phyloP scores from a whole-genome alignment of 2,329 filamentous ascomycete species.

The Penicillium janthinellum region DNA sequence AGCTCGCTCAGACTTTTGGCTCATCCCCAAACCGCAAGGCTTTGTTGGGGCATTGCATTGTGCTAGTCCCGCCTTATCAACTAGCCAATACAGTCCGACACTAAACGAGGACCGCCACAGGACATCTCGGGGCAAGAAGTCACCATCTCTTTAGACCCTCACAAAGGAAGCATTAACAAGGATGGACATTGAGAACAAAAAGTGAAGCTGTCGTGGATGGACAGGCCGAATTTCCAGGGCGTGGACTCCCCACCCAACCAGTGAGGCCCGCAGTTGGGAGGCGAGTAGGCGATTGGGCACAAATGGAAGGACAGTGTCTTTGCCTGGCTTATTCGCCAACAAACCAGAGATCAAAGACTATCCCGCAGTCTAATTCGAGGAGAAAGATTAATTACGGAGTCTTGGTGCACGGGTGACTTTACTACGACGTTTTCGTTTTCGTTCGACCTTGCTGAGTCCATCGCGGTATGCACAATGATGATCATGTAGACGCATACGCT shows the following conservation, averaged over 20 bases:
- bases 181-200: background rate
- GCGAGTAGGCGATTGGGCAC: conserved; percentile 29
- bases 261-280: conserved; percentile 28
- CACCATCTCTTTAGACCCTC: too few species aligned
- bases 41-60: too few species aligned
- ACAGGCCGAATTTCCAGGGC: background rate
- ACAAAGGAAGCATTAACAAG: too few species aligned
- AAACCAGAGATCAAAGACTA: background rate
- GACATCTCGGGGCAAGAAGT: too few species aligned
- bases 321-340: background rate
- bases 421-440: background rate
- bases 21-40: background rate
- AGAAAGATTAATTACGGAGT: background rate
- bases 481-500: background rate
- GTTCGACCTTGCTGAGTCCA: background rate
- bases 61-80: background rate
- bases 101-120: too few species aligned
- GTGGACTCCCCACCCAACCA: conserved; percentile 11
- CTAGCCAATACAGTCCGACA: background rate
- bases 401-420: background rate
- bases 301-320: conserved; percentile 8
- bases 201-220: conserved; percentile 18
- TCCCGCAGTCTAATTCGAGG: background rate
- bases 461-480: background rate
- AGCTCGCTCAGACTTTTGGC: background rate